Conservation (phyloP, 148 eudicot species). For the Fagopyrum esculentum region DNA sequence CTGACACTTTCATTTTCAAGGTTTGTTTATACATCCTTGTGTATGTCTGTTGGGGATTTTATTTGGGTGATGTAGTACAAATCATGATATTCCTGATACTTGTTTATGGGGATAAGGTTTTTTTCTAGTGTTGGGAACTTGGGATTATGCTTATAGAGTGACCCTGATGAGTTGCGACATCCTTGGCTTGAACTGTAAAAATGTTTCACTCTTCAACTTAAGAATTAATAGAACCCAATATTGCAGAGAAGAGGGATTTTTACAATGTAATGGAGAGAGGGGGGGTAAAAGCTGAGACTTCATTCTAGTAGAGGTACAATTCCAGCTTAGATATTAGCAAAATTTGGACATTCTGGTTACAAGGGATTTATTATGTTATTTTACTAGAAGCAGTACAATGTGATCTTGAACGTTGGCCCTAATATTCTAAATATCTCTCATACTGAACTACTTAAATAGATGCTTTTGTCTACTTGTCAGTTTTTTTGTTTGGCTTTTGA, state of each 20-base stretch:
- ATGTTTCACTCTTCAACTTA: background rate
- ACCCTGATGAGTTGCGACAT: background rate
- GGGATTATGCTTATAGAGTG: background rate
- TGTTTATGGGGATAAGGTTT: background rate
- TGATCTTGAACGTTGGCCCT: background rate
- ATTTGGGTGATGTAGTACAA: background rate
- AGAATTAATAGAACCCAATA: background rate
- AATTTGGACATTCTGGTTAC: background rate
- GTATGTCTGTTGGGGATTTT: background rate
- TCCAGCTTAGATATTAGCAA: background rate
- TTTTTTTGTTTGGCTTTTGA: background rate
- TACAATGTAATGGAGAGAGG: background rate
- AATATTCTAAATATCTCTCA: background rate
- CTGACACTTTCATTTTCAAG: background rate
- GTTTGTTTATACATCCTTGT: background rate
- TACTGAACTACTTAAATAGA: background rate
- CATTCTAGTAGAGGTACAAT: background rate
- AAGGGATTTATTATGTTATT: background rate
- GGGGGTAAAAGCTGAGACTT: background rate
- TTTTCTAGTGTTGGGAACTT: background rate
- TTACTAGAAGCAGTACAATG: background rate
- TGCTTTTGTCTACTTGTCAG: conserved; percentile 8
- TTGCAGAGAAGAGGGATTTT: background rate
- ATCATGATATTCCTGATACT: background rate
- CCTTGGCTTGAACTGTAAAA: background rate